Conservation (phyloP, 352 stramenopile genomes). For the Globisporangium spiculum region DNA sequence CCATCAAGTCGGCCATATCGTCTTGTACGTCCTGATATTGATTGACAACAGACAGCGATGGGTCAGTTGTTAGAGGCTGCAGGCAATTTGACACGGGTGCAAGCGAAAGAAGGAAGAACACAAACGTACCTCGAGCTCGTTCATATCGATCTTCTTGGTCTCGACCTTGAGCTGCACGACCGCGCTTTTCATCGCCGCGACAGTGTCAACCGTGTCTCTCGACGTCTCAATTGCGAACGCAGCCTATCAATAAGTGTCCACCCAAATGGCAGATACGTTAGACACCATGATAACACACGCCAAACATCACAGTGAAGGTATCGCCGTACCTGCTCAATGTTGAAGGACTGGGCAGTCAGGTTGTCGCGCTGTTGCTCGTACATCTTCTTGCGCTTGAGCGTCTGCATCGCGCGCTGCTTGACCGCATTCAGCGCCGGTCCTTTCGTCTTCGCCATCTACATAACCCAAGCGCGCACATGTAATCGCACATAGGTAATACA, state of each 20-base stretch:
- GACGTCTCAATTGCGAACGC: slow-evolving; percentile 91
- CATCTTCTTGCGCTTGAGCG: slow-evolving; percentile 89
- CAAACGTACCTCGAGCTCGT: slow-evolving; percentile 87
- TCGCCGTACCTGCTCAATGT: slow-evolving; percentile 67
- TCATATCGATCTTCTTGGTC: slow-evolving; percentile 95
- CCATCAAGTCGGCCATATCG: slow-evolving; percentile 96
- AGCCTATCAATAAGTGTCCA: slow-evolving; percentile 30
- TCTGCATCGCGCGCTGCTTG: slow-evolving; percentile 84
- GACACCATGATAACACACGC: not conserved
- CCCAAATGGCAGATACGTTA: not conserved
- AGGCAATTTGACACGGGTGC: not conserved
- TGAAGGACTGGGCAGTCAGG: slow-evolving; percentile 79
- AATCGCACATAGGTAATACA: not conserved
- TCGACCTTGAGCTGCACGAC: slow-evolving; percentile 90
- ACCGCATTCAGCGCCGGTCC: slow-evolving; percentile 65
- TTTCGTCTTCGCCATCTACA: slow-evolving; percentile 74
- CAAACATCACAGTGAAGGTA: not conserved
- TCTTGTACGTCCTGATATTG: slow-evolving; percentile 89
- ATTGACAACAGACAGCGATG: not conserved
- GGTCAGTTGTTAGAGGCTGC: not conserved
- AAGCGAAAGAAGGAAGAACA: not conserved
- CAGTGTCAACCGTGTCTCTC: slow-evolving; percentile 90
- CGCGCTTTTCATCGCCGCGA: slow-evolving; percentile 94
- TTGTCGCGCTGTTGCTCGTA: slow-evolving; percentile 83
- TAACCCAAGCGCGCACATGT: not conserved